Base-by-base conservation (phyloP, 805 yeast genomes). In the Ogataea ramenticola region DNA sequence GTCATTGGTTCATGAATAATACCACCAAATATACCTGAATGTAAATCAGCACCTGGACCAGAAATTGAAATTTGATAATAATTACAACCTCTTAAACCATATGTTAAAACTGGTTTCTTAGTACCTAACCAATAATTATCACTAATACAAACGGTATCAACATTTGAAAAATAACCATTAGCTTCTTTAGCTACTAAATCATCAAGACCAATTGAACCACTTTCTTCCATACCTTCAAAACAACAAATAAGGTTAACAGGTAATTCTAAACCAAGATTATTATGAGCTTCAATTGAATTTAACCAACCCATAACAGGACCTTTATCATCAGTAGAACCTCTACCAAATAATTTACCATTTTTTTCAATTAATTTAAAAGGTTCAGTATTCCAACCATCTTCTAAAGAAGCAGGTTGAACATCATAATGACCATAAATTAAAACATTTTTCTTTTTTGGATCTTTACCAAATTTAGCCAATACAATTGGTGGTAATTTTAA, bases 71-170 rank as follows among this genome's bases (percentile, higher is more conserved):
- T 68, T 66, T 89, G 87, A 68, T 93, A 93, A 72, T 93, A 93
- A 70, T 86, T 86, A 61, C 90, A 86, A 49, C 99, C 99, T 70
- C 99, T 83, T 57, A 93, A 79, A 40, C 99, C 99, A 66, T 93
- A 93, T 29, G 99, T 93, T 58, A 93, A 79, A 10, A 88, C 98
- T 17, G 99, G 99, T 62, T 93, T 90, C 53, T 80, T 82, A 49
- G 98, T 91, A 53, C 99, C 99, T 48, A 93, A 75, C 99, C 99
- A 93, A 71, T 93, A 93, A 72, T 93, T 93, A 67, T 93, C 99
- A 43, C 93, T 82, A 55, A 93, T 93, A 63, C 97, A 89, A 42
- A 90, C 96, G 32, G 96, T 89, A 61, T 91, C 95, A 41, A 90
- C 95, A 36, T 79, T 82, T 63, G 84, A 81, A 74, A 93, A 93